Evolutionary conservation across 176 grass and related monocot genomes (phyloP), one percentile per base, ranked within the genome.

Genomic region (Avena sativa): DNA sequence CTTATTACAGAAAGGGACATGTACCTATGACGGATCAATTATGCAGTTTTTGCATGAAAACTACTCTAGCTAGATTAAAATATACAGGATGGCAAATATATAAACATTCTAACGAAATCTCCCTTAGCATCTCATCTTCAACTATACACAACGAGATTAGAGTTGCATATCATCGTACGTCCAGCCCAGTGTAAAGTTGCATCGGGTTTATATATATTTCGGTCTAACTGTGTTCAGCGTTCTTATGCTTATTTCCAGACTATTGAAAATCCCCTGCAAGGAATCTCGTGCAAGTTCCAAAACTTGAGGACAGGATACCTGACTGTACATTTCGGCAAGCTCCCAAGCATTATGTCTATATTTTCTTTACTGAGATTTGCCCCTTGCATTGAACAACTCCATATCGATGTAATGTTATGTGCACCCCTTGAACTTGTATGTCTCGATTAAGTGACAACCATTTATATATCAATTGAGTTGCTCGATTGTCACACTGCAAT

Each of bases 301-400:
- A 81, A 81, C 44, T 52, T 81, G 40, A 53, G 26, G 16, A 2
- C 1, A 14, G 49, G 26, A 34, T 3, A 17, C 10, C 16, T 82
- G 26, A 52, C 6, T 5, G 30, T 20, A 70, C 34, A 55, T 55
- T 69, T 82, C 69, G 48, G 40, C 46, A 69, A 38, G 15, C 19
- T 82, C 26, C 32, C 28, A 69, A 82, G 80, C 32, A 82, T 70
- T 21, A 70, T 69, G 49, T 71, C 49, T 13, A 82, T 71, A 21
- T 56, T 82, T 56, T 70, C 80, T 23, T 36, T 70, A 13, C 19
- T 56, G 49, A 34, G 19, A 5, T 56, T 51, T 71, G 80, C 28
- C 69, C 49, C 64, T 55, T 19, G 14, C 49, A 71, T 71, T 71
- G 49, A 56, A 71, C 10, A 40, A 70, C 49, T 82, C 13, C 0